Evolutionary conservation across 2,329 filamentous ascomycete genomes (phyloP).

Genomic region (Hyphodiscus sp.): DNA sequence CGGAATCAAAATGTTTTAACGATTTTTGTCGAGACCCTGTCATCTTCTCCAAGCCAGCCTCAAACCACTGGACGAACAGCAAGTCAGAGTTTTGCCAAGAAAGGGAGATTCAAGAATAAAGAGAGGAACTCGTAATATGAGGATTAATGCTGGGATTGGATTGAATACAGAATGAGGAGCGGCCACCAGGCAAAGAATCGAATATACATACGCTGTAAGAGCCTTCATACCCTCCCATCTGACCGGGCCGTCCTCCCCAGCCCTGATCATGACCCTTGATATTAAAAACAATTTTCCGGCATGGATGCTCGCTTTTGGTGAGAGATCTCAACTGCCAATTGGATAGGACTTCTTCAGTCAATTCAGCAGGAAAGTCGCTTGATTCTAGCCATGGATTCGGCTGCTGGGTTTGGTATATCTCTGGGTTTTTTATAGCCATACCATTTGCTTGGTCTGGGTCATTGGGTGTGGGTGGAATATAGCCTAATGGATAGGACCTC

Average conservation of each 20-base stretch:
- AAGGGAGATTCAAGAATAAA: no score
- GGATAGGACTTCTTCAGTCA: conserved; percentile 16
- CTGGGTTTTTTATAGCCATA: not conserved
- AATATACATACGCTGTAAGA: conserved; percentile 39
- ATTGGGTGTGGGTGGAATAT: conserved; percentile 4
- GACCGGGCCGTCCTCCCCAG: conserved; percentile 35
- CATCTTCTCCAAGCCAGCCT: conserved; percentile 52
- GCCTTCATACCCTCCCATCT: conserved; percentile 36
- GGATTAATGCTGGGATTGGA: no score
- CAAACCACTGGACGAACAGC: conserved; percentile 43
- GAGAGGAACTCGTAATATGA: no score
- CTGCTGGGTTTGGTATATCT: conserved; percentile 3
- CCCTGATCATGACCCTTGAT: conserved; percentile 54
- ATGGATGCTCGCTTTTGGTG: conserved; percentile 36
- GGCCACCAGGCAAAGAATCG: no score
- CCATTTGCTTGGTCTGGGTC: not conserved
- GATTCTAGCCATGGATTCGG: conserved; percentile 12
- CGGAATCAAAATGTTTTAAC: not conserved
- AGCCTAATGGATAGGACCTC: conserved; percentile 26
- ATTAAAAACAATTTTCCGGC: conserved; percentile 55
- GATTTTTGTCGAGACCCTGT: conserved; percentile 31
- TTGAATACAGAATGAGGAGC: no score
- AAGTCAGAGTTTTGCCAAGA: no score
- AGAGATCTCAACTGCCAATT: conserved; percentile 14
- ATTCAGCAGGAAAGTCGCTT: conserved; percentile 6